phyloP scores from a whole-genome alignment of 768 basidiomycete genomes.

The Tricholomella constricta region DNA sequence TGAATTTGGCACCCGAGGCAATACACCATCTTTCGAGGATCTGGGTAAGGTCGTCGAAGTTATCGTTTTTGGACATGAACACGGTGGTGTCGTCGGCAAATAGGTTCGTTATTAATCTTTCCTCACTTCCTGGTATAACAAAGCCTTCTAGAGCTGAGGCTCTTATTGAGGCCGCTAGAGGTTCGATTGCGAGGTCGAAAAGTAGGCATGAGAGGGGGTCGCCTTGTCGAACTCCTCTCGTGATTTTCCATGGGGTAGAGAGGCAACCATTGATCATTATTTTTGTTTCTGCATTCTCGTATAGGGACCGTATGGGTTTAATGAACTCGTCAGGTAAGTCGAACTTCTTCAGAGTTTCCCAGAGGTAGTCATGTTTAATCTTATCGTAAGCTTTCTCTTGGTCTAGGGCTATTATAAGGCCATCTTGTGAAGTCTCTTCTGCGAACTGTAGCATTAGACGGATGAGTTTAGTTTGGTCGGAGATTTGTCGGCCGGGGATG shows the following conservation, averaged over 20 bases:
- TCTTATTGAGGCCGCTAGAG: too few relatives aligned
- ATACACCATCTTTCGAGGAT: constrained; percentile 41
- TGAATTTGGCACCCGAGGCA: constrained; percentile 43
- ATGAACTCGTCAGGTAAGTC: too few relatives aligned
- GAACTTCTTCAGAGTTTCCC: too few relatives aligned
- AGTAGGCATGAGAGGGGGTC: too few relatives aligned
- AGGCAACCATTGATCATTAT: neutral
- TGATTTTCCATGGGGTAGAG: neutral
- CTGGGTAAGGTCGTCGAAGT: constrained; percentile 14
- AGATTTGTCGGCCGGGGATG: neutral
- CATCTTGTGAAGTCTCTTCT: too few relatives aligned
- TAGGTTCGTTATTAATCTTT: neutral
- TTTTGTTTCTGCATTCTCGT: too few relatives aligned
- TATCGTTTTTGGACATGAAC: constrained; percentile 31
- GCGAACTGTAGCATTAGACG: neutral
- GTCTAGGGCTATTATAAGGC: too few relatives aligned
- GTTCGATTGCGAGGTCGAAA: too few relatives aligned
- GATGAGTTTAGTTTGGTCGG: neutral
- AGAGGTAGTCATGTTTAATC: neutral
- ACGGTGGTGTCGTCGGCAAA: constrained; percentile 27
- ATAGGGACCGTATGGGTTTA: neutral
- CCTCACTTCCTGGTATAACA: neutral
- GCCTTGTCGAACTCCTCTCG: neutral
- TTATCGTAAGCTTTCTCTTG: too few relatives aligned
- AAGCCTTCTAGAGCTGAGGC: neutral